Conservation (phyloP, 345 rosid species). For the Linum usitatissimum region DNA sequence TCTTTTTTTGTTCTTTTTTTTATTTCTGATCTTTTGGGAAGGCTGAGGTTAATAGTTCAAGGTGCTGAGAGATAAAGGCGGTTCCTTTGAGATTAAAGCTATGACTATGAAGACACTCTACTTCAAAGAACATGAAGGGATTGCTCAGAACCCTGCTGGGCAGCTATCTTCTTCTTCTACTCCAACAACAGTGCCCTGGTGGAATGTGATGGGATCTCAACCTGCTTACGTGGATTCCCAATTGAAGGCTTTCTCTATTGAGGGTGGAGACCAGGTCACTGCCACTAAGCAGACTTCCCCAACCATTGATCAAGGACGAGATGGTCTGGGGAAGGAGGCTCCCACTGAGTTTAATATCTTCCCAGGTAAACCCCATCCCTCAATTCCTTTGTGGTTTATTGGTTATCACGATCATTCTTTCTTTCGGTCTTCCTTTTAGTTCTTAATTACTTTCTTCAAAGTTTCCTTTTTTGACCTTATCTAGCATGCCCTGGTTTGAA, state of each 20-base stretch:
- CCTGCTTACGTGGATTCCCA: slow-evolving; percentile 36
- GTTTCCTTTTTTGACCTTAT: too few relatives aligned
- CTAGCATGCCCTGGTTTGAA: too few relatives aligned
- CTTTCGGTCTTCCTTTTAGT: too few relatives aligned
- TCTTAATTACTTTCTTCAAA: too few relatives aligned
- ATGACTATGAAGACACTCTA: slow-evolving; percentile 77
- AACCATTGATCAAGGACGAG: slow-evolving; percentile 22
- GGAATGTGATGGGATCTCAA: slow-evolving; percentile 50
- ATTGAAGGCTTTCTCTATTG: slow-evolving; percentile 35
- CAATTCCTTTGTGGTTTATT: neutral
- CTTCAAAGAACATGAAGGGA: slow-evolving; percentile 59
- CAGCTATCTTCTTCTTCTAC: slow-evolving; percentile 44
- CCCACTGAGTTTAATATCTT: slow-evolving; percentile 45
- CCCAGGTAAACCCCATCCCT: slow-evolving; percentile 36
- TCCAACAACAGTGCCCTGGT: slow-evolving; percentile 43
- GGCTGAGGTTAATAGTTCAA: slow-evolving; percentile 9
- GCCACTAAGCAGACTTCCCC: slow-evolving; percentile 27
- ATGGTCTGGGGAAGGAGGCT: slow-evolving; percentile 29
- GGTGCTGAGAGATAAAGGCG: slow-evolving; percentile 7
- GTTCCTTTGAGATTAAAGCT: slow-evolving; percentile 16
- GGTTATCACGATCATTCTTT: too few relatives aligned
- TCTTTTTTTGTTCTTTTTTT: neutral
- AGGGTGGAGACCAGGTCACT: slow-evolving; percentile 21
- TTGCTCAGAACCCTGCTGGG: slow-evolving; percentile 31
- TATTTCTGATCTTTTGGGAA: slow-evolving; percentile 23